These are phyloP conservation scores for Talaromyces sp. DNA, from an alignment of 2,329 filamentous ascomycete species.

Conservation along the genomic window DNA sequence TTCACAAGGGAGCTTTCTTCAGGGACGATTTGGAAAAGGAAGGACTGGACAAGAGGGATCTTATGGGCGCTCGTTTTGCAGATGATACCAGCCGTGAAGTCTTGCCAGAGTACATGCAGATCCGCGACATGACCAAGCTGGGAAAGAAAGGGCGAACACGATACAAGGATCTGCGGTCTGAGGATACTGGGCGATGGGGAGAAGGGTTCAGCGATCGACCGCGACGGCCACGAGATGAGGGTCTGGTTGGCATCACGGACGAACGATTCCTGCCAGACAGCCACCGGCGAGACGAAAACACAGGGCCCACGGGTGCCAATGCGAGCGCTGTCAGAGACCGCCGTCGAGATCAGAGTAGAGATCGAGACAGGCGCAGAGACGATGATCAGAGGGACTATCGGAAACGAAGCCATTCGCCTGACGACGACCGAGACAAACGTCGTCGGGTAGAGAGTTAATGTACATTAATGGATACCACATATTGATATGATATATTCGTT, in stretches of 20 bases:
- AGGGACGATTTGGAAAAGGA: conserved; percentile 72
- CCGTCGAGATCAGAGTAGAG: conserved; percentile 16
- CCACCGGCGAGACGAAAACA: conserved; percentile 27
- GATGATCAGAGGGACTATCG: conserved; percentile 46
- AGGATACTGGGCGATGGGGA: conserved; percentile 87
- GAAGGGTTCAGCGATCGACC: conserved; percentile 25
- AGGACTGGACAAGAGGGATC: conserved; percentile 71
- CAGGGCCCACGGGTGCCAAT: conserved; percentile 39
- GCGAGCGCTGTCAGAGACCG: conserved; percentile 37
- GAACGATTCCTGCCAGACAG: conserved; percentile 43
- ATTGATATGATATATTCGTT: background rate
- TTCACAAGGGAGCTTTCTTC: conserved; percentile 95
- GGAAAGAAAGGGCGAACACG: conserved; percentile 87
- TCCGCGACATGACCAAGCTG: conserved; percentile 87
- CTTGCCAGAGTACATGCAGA: conserved; percentile 85
- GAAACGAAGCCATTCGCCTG: conserved; percentile 40
- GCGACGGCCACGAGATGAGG: conserved; percentile 24
- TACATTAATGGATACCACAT: background rate
- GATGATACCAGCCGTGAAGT: conserved; percentile 84
- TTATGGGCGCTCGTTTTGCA: conserved; percentile 77
- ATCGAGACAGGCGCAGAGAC: too few relatives aligned
- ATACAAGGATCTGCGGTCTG: conserved; percentile 79
- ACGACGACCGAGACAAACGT: conserved; percentile 38
- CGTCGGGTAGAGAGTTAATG: conserved; percentile 26
- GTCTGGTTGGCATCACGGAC: conserved; percentile 36